phyloP scores from a whole-genome alignment of 305 asterid genomes.

The Ajuga reptans region DNA sequence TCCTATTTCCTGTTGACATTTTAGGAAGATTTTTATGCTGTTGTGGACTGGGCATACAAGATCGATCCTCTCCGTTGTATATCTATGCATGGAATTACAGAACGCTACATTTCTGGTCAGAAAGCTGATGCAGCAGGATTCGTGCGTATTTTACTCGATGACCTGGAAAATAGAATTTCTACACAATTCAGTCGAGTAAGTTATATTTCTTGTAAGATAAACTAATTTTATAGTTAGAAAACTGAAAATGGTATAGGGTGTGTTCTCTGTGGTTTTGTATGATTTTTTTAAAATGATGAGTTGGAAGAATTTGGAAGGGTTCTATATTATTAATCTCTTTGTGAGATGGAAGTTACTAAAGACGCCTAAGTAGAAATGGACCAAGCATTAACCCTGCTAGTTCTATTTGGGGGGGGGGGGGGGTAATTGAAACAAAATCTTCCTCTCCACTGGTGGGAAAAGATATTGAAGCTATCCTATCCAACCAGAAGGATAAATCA shows the following conservation, averaged over 20 bases:
- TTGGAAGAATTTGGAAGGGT: not conserved
- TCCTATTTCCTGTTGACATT: constrained; percentile 13
- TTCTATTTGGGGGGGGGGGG: no score
- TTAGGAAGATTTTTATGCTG: constrained; percentile 98
- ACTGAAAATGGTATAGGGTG: not conserved
- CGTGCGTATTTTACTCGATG: constrained; percentile 96
- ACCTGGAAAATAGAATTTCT: constrained; percentile 78
- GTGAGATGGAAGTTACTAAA: not conserved
- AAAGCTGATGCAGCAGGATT: constrained; percentile 99
- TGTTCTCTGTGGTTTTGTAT: constrained; percentile 1
- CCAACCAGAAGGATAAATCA: not conserved
- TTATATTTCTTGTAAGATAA: constrained; percentile 16
- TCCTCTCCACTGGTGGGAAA: not conserved
- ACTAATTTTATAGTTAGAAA: not conserved
- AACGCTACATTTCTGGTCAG: constrained; percentile 90
- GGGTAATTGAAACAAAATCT: not conserved
- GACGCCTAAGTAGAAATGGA: not conserved
- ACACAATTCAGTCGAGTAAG: constrained; percentile 80
- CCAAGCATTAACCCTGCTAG: not conserved
- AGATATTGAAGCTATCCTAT: constrained; percentile 3
- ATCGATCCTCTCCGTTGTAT: constrained; percentile 96
- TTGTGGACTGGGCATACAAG: constrained; percentile 99
- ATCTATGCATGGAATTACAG: constrained; percentile 98
- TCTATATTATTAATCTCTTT: not conserved
- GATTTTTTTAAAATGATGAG: not conserved